Evolutionary conservation across 1,139 yeast species (phyloP).

Genomic region (Kodamaea ohmeri): DNA sequence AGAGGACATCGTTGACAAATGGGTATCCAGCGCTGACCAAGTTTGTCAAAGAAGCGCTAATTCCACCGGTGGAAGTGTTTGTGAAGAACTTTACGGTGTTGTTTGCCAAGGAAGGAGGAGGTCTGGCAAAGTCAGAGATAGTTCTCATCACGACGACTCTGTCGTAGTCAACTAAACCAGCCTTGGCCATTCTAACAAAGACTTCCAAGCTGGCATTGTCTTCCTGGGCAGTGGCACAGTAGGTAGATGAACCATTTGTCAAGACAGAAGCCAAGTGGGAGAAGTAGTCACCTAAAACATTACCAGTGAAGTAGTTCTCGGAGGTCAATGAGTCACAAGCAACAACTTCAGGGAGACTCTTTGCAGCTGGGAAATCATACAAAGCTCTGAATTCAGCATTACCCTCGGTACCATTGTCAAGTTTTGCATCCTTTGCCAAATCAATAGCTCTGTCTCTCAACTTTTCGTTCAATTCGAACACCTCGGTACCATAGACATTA

Average conservation of each 20-base stretch:
- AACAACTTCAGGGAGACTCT: constrained; percentile 44
- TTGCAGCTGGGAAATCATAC: constrained; percentile 51
- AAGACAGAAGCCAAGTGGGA: constrained; percentile 45
- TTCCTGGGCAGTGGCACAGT: constrained; percentile 67
- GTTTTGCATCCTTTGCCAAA: constrained; percentile 43
- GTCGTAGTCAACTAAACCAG: constrained; percentile 55
- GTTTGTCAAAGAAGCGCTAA: constrained; percentile 48
- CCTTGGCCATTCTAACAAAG: constrained; percentile 50
- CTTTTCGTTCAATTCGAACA: constrained; percentile 58
- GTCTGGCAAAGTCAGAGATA: constrained; percentile 59
- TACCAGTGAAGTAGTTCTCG: constrained; percentile 61
- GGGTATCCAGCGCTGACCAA: constrained; percentile 56
- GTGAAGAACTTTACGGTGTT: constrained; percentile 51
- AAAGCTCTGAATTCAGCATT: constrained; percentile 46
- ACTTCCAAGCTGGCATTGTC: constrained; percentile 67
- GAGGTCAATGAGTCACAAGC: constrained; percentile 62
- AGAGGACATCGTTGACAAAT: constrained; percentile 50
- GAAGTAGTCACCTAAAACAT: constrained; percentile 49
- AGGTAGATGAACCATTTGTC: constrained; percentile 59
- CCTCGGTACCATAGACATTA: constrained; percentile 62
- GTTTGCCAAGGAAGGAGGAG: constrained; percentile 46
- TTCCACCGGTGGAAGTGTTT: constrained; percentile 52
- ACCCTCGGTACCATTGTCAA: constrained; percentile 45
- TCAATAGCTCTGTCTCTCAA: constrained; percentile 58
- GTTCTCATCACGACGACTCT: constrained; percentile 63